Conservation (phyloP, 1,139 yeast genomes). For the Candida glucosophila region DNA sequence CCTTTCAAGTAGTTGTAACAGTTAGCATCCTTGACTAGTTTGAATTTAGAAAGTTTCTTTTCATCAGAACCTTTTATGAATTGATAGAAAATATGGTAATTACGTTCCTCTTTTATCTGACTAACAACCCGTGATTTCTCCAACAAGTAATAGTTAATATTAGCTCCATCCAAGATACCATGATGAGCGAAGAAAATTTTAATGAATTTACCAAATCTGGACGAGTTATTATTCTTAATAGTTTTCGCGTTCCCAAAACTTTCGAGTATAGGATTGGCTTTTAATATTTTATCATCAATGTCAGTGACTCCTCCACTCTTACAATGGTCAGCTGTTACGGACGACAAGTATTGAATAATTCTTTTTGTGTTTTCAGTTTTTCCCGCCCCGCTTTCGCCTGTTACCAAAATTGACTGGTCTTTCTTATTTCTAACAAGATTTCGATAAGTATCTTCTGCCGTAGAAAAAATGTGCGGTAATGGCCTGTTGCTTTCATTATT, state of each 20-base stretch:
- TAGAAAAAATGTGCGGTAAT: conserved; percentile 88
- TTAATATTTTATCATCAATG: conserved; percentile 79
- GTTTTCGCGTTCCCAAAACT: conserved; percentile 98
- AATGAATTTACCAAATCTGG: conserved; percentile 94
- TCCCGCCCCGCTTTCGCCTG: conserved; percentile 99
- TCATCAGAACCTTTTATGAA: conserved; percentile 59
- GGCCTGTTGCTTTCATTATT: conserved; percentile 36
- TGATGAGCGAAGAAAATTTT: conserved; percentile 65
- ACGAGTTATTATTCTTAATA: conserved; percentile 86
- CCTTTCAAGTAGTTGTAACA: conserved; percentile 49
- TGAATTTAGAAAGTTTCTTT: conserved; percentile 39
- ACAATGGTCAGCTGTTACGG: conserved; percentile 38
- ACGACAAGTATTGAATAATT: conserved; percentile 84
- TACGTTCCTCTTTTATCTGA: conserved; percentile 71
- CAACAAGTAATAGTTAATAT: conserved; percentile 86
- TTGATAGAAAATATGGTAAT: conserved; percentile 90
- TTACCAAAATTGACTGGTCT: conserved; percentile 86
- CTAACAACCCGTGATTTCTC: conserved; percentile 92
- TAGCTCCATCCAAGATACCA: conserved; percentile 77
- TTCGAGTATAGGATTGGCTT: conserved; percentile 93
- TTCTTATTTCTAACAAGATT: conserved; percentile 61
- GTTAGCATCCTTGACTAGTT: conserved; percentile 36
- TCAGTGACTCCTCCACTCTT: conserved; percentile 12
- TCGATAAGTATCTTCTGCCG: conserved; percentile 81
- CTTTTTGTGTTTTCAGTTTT: conserved; percentile 97